Evolutionary conservation across 164 flowering plant genomes (phyloP).

Genomic region (Nelumbo lutea): DNA sequence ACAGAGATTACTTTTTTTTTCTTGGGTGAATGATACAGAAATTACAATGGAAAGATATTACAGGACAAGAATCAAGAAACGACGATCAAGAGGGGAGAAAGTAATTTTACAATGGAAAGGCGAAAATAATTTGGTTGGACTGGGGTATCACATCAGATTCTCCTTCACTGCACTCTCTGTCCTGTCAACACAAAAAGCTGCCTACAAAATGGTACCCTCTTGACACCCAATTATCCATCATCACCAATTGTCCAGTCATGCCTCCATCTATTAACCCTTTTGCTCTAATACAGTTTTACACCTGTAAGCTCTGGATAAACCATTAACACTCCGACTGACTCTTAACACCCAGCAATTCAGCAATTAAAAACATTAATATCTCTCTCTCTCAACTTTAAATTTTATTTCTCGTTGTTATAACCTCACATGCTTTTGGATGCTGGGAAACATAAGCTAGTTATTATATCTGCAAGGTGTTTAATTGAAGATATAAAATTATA

Average conservation of each 20-base stretch:
- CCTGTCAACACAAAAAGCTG: slow-evolving; percentile 7
- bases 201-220: background rate
- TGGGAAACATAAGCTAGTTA: too few species aligned
- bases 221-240: background rate
- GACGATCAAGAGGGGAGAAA: background rate
- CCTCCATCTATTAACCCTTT: background rate
- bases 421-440: too few species aligned
- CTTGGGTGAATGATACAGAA: background rate
- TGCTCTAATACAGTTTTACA: too few species aligned
- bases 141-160: slow-evolving; percentile 4
- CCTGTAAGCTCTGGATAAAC: background rate
- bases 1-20: background rate
- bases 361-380: too few species aligned
- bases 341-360: too few species aligned
- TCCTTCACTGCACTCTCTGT: slow-evolving; percentile 4
- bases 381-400: too few species aligned
- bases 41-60: background rate
- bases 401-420: too few species aligned
- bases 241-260: background rate
- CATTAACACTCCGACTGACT: too few species aligned
- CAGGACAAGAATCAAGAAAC: background rate
- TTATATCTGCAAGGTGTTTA: too few species aligned
- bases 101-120: background rate
- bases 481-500: too few species aligned
- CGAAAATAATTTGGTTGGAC: background rate